A percentile compares a stretch with the other conserved stretches of the same genome.
Evolutionary conservation across 116 monocot genomes (phyloP).

Genomic region (Trichopus zeylanicus): DNA sequence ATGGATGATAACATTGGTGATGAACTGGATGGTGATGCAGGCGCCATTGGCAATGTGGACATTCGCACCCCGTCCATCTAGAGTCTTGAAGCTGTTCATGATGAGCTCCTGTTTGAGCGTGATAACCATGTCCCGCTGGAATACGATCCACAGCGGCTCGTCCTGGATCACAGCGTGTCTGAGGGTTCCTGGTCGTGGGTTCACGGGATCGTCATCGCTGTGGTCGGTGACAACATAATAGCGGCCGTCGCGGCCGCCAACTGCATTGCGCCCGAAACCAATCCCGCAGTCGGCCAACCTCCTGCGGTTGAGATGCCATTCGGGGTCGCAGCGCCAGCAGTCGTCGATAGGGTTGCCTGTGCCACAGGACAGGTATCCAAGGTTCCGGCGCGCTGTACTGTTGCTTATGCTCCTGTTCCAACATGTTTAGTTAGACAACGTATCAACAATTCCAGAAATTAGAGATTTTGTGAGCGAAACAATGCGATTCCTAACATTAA

Average conservation of each 20-base stretch:
- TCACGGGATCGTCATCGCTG: constrained; percentile 13
- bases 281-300: constrained; percentile 23
- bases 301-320: constrained; percentile 27
- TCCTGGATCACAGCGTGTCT: constrained; percentile 21
- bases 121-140: constrained; percentile 31
- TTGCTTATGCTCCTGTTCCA: constrained; percentile 14
- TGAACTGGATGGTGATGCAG: constrained; percentile 21
- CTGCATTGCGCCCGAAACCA: constrained; percentile 25
- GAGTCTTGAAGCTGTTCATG: constrained; percentile 8
- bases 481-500: background rate
- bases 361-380: constrained; percentile 18
- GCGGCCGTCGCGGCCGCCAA: constrained; percentile 24
- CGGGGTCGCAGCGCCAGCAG: constrained; percentile 25
- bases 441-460: background rate
- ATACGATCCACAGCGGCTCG: constrained; percentile 27
- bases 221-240: constrained; percentile 21
- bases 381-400: constrained; percentile 7
- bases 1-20: constrained; percentile 25
- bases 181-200: constrained; percentile 19
- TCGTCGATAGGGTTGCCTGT: constrained; percentile 33
- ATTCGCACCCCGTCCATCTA: constrained; percentile 24
- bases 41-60: constrained; percentile 24
- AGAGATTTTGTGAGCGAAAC: background rate
- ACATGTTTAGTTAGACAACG: background rate
- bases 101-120: constrained; percentile 27